Base-by-base conservation (phyloP, 108 stramenopile genomes). In the Cyclotella atomus region DNA sequence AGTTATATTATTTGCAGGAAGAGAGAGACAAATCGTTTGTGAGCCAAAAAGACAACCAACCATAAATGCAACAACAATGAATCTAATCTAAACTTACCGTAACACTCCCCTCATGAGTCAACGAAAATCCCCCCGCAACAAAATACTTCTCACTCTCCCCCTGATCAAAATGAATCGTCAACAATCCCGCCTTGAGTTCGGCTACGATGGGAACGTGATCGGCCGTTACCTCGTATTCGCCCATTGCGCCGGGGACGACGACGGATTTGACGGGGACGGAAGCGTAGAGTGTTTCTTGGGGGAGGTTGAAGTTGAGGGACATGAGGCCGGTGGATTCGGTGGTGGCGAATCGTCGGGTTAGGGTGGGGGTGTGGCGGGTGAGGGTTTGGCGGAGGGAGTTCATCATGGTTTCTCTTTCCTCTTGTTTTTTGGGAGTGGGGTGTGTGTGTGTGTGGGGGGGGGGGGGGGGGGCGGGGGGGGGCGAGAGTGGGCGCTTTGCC, bases 151-250 rank as follows among this genome's bases (percentile, higher is more conserved):
- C 98, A 25, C 86, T 71, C 70, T 95, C 98, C 20, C 88, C 92
- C 75, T 85, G 87, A 45, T 91, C 90, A 77, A 94, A 94, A 59
- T 94, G 36, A 55, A 99, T 92, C 71, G 95, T 94, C 54, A 99
- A 75, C 53, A 97, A 91, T 23, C 98, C 98, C 49, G 98, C 94
- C 85, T 97, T 97, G 59, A 99, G 74, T 70, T 97, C 95, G n/a
- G 96, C 89, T 10, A 99, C 96, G 65, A 97, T 90, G 29, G 98
- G 95, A 34, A 96, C 93, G 93, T 99, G 97, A 54, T 89, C 88
- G 54, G 94, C 94, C 16, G 96, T 95, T 16, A 99, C 91, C 74
- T 97, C 98, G 82, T 97, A 99, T 84, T 97, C 97, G 75, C 98
- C 98, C 65, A 86, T 96, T 41, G 75, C 79, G 55, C 98, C 97